Evolutionary conservation across 768 basidiomycete genomes (phyloP).

Genomic region (Mrakia blollopis): DNA sequence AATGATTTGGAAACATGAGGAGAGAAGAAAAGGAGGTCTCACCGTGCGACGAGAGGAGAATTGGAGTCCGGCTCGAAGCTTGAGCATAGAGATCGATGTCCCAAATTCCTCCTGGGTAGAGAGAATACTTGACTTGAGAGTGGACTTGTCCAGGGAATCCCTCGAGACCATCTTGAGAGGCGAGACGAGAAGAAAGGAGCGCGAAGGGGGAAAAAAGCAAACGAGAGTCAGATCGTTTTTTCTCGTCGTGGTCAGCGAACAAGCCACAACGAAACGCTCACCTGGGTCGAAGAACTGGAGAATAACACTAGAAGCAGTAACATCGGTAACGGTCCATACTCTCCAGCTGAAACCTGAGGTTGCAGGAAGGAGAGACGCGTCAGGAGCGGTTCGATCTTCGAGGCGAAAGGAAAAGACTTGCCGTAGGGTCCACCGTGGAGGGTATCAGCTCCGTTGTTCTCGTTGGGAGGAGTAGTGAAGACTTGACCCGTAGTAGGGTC

Average conservation of each 20-base stretch:
- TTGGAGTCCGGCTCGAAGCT: constrained; percentile 32
- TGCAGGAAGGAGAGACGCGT: not conserved
- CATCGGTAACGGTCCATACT: constrained; percentile 19
- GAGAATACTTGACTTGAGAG: not conserved
- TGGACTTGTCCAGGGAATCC: constrained; percentile 20
- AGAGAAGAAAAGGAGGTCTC: not conserved
- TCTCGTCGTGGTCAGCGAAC: not conserved
- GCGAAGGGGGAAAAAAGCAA: too few relatives aligned
- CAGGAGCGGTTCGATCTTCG: not conserved
- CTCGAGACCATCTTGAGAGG: not conserved
- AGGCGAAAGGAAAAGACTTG: not conserved
- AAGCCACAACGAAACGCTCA: too few relatives aligned
- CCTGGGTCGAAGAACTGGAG: constrained; percentile 17
- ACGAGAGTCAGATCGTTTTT: not conserved
- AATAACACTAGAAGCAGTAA: not conserved
- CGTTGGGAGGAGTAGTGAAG: constrained; percentile 16
- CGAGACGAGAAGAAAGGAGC: not conserved
- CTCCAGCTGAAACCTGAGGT: constrained; percentile 17
- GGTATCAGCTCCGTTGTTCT: constrained; percentile 23
- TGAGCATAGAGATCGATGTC: constrained; percentile 21
- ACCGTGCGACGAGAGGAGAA: constrained; percentile 39
- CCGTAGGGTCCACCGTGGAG: constrained; percentile 22
- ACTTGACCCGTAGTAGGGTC: not conserved
- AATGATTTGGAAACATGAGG: too few relatives aligned
- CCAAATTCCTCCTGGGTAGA: constrained; percentile 7